phyloP scores from a whole-genome alignment of 352 stramenopile genomes.

The Phytophthora boehmeriae region DNA sequence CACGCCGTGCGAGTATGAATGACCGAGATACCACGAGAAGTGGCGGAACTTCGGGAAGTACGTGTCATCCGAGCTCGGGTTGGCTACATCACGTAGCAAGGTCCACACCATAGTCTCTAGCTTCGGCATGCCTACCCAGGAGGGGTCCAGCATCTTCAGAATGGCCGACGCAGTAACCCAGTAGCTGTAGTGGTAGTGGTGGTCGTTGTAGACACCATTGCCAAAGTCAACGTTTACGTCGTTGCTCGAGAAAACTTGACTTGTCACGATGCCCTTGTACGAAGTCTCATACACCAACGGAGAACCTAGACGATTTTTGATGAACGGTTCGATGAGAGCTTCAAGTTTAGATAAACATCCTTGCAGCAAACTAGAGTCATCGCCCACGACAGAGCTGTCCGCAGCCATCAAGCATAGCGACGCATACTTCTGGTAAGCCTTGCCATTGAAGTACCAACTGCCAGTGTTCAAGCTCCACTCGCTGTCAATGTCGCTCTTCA shows the following conservation, averaged over 20 bases:
- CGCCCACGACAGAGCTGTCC: conserved; percentile 35
- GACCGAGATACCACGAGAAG: conserved; percentile 56
- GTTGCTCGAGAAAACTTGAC: conserved; percentile 32
- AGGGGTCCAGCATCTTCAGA: conserved; percentile 44
- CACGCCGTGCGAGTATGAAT: conserved; percentile 59
- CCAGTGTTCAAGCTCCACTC: conserved; percentile 41
- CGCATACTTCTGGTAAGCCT: conserved; percentile 61
- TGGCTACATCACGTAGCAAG: conserved; percentile 56
- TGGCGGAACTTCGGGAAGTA: conserved; percentile 56
- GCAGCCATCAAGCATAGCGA: conserved; percentile 54
- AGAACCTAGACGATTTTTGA: conserved; percentile 35
- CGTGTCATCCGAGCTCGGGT: conserved; percentile 39
- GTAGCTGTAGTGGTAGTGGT: conserved; percentile 74
- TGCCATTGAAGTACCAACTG: conserved; percentile 63
- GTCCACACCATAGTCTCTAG: conserved; percentile 45
- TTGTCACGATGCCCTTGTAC: conserved; percentile 46
- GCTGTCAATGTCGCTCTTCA: conserved; percentile 39
- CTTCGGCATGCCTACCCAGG: conserved; percentile 32
- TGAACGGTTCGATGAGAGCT: conserved; percentile 35
- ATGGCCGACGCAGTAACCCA: conserved; percentile 55
- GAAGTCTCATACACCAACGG: conserved; percentile 51
- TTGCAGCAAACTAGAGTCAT: conserved; percentile 36
- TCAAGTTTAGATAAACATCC: conserved; percentile 9
- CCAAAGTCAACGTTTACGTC: conserved; percentile 56
- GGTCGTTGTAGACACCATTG: conserved; percentile 67